phyloP scores from a whole-genome alignment of 768 basidiomycete species.

The Boletus pseudopeckii region DNA sequence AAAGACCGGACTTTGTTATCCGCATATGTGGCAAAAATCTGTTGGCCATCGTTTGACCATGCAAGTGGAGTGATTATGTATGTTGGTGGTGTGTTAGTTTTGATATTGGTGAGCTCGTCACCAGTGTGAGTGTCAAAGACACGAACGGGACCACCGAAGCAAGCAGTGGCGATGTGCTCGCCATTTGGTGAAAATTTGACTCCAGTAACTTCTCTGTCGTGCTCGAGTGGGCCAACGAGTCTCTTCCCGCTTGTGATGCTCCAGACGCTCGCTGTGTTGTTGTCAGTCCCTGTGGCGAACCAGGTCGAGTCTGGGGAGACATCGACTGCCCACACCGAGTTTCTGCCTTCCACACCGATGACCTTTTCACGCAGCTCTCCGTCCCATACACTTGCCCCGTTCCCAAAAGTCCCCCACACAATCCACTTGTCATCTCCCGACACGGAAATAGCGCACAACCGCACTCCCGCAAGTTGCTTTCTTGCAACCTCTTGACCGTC shows the following conservation, averaged over 20 bases:
- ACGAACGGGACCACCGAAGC: fast-evolving
- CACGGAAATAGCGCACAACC: background rate
- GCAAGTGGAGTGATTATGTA: background rate
- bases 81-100: background rate
- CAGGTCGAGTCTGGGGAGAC: too few species aligned
- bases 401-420: too few species aligned
- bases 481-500: background rate
- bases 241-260: too few species aligned
- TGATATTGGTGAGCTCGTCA: background rate
- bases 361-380: too few species aligned
- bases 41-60: background rate
- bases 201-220: background rate
- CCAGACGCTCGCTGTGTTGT: too few species aligned
- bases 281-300: too few species aligned
- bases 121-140: background rate
- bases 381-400: too few species aligned
- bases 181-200: too few species aligned
- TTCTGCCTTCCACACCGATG: too few species aligned
- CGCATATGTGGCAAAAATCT: background rate
- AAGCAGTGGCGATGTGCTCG: background rate
- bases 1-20: background rate
- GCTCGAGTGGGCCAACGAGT: background rate
- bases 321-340: too few species aligned
- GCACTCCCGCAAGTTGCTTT: background rate
- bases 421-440: too few species aligned